Percentiles rank a stretch among this genome's conserved stretches.
Evolutionary conservation across 116 monocot genomes (phyloP).

Genomic region (Phalaenopsis hybrid): DNA sequence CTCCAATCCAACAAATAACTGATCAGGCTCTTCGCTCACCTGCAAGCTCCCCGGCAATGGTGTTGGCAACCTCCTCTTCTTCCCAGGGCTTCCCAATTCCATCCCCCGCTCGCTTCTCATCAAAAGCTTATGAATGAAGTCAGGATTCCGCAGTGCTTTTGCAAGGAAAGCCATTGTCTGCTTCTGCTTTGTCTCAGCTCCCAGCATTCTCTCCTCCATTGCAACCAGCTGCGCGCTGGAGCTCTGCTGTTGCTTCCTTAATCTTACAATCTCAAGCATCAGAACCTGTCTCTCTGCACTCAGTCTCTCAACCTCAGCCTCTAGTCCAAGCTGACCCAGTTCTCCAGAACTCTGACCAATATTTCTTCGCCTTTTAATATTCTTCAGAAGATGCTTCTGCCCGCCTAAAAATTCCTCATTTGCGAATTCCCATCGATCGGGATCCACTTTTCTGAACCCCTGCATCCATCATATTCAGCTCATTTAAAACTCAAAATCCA

Average conservation of each 20-base stretch:
- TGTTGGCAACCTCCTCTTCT: conserved; percentile 18
- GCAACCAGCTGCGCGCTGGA: conserved; percentile 25
- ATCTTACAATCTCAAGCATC: conserved; percentile 32
- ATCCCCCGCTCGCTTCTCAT: conserved; percentile 3
- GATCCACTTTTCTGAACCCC: conserved; percentile 53
- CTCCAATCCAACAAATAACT: not conserved
- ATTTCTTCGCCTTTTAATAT: conserved; percentile 46
- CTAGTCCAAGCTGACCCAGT: conserved; percentile 21
- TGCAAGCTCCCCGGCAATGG: not conserved
- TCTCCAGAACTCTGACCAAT: conserved; percentile 13
- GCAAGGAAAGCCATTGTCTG: conserved; percentile 39
- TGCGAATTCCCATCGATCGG: conserved; percentile 55
- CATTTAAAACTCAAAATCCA: not conserved
- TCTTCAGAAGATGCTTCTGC: conserved; percentile 47
- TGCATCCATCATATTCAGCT: conserved; percentile 13
- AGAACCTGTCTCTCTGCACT: conserved; percentile 26
- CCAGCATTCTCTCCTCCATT: conserved; percentile 31
- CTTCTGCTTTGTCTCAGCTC: conserved; percentile 33
- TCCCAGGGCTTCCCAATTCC: conserved; percentile 17
- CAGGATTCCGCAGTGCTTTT: conserved; percentile 28
- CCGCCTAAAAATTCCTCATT: conserved; percentile 43
- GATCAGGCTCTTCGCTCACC: not conserved
- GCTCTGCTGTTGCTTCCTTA: conserved; percentile 42
- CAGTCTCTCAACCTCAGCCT: conserved; percentile 21
- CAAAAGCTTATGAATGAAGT: conserved; percentile 22